Evolutionary conservation across 331 rosid genomes (phyloP), one percentile per base, ranked within the genome.

Genomic region (Erythrophleum ivorense): DNA sequence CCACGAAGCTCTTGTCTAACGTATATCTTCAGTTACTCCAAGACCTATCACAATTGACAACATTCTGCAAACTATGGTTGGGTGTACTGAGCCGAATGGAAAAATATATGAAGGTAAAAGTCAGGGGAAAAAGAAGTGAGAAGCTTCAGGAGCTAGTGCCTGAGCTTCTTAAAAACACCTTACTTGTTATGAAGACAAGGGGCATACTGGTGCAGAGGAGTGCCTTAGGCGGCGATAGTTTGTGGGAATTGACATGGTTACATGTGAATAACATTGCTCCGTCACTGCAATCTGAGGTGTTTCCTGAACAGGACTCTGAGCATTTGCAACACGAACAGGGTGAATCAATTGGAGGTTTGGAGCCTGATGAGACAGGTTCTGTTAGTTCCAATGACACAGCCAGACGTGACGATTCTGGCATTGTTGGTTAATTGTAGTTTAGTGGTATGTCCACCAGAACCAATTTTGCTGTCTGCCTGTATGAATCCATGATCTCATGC

Each of bases 161-260:
- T 2, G 98, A 95, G 87, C 90, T 95, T 67, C 97, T 95, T 2
- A 93, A 93, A 87, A 89, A 89, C 85, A 93, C 77, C 73, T 84
- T 95, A 89, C 87, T 95, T 78, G 94, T 90, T 31, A 95, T 95
- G 99, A 93, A 93, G 80, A 82, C 86, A 24, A 81, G 76, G 19
- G 85, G 86, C 46, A 81, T 91, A 69, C 93, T 95, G 33, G 86
- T 72, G 79, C 91, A 76, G 64, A 91, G 93, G 83, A 88, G 91
- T 78, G 87, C 92, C 31, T 72, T 84, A 67, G 97, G 89, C 49
- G 96, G 93, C 52, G 91, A 88, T 77, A 91, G 97, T 87, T 84
- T 95, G 81, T 95, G 98, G 97, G 97, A 95, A 83, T 67, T 88
- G 85, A 95, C 98, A 71, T 95, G 98, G 98, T 82, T 82, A 67